A percentile compares a stretch with the other conserved stretches of the same genome.
Evolutionary conservation across 306 rosid genomes (phyloP).

Genomic region (Quercus aquifolioides): DNA sequence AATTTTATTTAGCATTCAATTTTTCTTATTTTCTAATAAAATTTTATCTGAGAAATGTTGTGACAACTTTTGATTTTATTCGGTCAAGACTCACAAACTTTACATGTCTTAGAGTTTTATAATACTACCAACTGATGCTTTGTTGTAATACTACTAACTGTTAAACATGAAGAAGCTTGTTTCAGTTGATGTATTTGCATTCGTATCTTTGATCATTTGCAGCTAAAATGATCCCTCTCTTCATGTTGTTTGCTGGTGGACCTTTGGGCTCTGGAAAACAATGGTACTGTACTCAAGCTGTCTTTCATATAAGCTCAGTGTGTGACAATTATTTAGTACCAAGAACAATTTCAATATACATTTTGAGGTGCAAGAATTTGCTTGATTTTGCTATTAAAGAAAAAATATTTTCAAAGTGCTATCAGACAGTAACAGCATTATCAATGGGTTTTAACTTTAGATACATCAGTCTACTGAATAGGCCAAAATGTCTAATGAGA

Average conservation of each 20-base stretch:
- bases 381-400: not conserved
- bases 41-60: not conserved
- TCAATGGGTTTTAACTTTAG: not conserved
- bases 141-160: not conserved
- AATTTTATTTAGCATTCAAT: not conserved
- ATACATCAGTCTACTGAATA: not conserved
- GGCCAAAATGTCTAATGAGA: not conserved
- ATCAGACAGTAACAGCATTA: not conserved
- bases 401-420: not conserved
- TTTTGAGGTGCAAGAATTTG: not conserved
- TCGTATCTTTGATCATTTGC: constrained; percentile 37
- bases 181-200: not conserved
- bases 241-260: constrained; percentile 96
- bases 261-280: constrained; percentile 95
- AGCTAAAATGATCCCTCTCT: constrained; percentile 97
- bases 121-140: not conserved
- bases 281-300: constrained; percentile 55
- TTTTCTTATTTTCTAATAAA: not conserved
- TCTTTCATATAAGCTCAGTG: constrained; percentile 11
- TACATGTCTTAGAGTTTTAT: constrained; percentile 5
- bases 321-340: not conserved
- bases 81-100: not conserved
- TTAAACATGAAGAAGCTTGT: constrained; percentile 4
- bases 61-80: not conserved
- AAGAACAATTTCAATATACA: not conserved